Percentiles rank a stretch among this genome's conserved stretches.
Conservation (phyloP, 331 rosid genomes). For the Cydonia oblonga region DNA sequence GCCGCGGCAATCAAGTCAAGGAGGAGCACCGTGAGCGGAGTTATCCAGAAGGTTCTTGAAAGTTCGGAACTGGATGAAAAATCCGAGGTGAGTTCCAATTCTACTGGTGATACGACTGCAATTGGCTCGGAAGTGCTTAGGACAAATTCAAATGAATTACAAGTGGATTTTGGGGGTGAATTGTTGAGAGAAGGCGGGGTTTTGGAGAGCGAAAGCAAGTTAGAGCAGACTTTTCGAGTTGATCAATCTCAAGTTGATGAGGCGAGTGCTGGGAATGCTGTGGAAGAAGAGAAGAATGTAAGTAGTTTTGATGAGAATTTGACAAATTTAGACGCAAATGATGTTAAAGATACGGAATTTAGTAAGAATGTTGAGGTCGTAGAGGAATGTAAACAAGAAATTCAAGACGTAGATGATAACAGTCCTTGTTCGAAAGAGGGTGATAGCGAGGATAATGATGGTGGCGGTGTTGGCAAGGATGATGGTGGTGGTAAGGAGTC, state of each 20-base stretch:
- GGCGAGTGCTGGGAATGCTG: slow-evolving; percentile 12
- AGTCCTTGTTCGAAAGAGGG: slow-evolving; percentile 12
- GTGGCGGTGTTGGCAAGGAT: slow-evolving; percentile 20
- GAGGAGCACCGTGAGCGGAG: slow-evolving; percentile 35
- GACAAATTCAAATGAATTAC: slow-evolving; percentile 20
- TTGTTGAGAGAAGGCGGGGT: slow-evolving; percentile 14
- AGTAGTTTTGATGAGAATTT: slow-evolving; percentile 21
- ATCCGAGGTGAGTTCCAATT: slow-evolving; percentile 29
- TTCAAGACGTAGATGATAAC: slow-evolving; percentile 18
- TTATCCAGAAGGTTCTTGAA: slow-evolving; percentile 21
- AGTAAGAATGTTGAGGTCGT: slow-evolving; percentile 10
- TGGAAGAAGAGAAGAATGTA: slow-evolving; percentile 22
- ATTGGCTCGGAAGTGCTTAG: neutral
- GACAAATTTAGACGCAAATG: neutral
- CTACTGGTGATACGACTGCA: slow-evolving; percentile 24
- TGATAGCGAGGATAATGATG: slow-evolving; percentile 21
- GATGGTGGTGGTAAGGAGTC: slow-evolving; percentile 17
- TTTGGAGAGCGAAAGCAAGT: slow-evolving; percentile 23
- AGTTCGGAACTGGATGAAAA: slow-evolving; percentile 25
- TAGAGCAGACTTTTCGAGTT: neutral
- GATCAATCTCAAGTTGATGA: slow-evolving; percentile 8
- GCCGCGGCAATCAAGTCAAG: slow-evolving; percentile 77
- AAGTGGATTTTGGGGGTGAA: slow-evolving; percentile 10
- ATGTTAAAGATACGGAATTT: slow-evolving; percentile 6
- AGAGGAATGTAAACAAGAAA: slow-evolving; percentile 18